Evolutionary conservation across 805 yeast species (phyloP).

Genomic region (Metschnikowia continentalis): DNA sequence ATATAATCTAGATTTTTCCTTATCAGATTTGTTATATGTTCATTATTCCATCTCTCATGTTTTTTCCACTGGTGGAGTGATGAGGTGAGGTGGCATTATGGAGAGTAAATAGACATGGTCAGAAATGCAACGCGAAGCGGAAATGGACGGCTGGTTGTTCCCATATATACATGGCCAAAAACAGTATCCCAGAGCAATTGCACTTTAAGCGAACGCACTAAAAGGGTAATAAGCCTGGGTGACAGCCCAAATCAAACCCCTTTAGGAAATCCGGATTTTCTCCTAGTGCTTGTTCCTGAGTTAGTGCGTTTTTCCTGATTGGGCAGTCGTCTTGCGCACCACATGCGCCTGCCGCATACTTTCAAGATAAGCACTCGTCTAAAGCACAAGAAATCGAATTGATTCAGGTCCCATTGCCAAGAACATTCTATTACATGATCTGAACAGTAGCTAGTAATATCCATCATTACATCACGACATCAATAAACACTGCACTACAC

Average conservation of each 20-base stretch:
- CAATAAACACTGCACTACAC: too few relatives aligned
- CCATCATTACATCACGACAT: too few relatives aligned
- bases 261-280: slow-evolving; percentile 3
- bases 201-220: background rate
- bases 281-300: background rate
- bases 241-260: background rate
- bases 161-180: background rate
- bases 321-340: slow-evolving; percentile 1
- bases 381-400: too few relatives aligned
- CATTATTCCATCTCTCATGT: too few relatives aligned
- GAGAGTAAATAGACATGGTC: background rate
- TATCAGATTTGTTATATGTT: too few relatives aligned
- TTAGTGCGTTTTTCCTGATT: slow-evolving; percentile 2
- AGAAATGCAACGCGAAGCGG: background rate
- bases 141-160: background rate
- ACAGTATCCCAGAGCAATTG: background rate
- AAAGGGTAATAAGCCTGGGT: background rate
- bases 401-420: background rate
- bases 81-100: too few relatives aligned
- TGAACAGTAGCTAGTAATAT: too few relatives aligned
- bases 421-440: background rate
- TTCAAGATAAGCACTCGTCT: background rate
- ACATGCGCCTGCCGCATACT: background rate
- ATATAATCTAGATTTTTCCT: too few relatives aligned
- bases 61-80: too few relatives aligned